Base-by-base conservation (phyloP, 2,329 filamentous ascomycete genomes). In the Xylariales sp. region DNA sequence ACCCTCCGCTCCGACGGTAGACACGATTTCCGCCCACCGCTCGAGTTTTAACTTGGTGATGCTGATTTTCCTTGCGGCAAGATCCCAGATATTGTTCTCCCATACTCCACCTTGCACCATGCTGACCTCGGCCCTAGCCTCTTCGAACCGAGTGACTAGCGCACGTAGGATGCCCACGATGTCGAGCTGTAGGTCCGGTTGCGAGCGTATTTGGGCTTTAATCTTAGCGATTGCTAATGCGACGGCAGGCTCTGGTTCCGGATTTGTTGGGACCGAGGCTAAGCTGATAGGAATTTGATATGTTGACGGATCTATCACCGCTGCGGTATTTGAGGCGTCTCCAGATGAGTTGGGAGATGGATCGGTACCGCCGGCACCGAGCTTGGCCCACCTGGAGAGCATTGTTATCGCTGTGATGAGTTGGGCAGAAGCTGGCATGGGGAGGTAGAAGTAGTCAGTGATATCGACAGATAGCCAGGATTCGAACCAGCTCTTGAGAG, bases 391-490 rank as follows among this genome's bases (percentile, higher is more conserved):
- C 5, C 73, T 64, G 2, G 69, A 65, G 1, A 76, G 60, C 63
- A 74, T 72, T 4, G 64, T 70, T 31, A 73, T 55, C n/a, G 65
- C 68, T 39, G 75, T 73, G 3, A 76, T 64, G 0, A 77, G 55
- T 40, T 77, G 69, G 1, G 65, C 56, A 24, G 63, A 69, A 0
- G 65, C 51, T 0, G 67, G 58, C 7, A 75, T 66, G 0, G 75
- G 71, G 18, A 75, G 58, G 21, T 64, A 60, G 43, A 69, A 67
- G 41, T 71, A 74, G 3, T 62, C 55, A 0, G 55, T 48, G 0
- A 66, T 55, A 0, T 74, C 67, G 0, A 78, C 54, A 0, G 61
- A 52, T 2, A 71, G 59, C 63, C 73, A 74, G 27, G 60, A 59
- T 2, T 74, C 65, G 36, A 78, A 76, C 59, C 71, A 79, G 0